Percentiles rank a stretch among this genome's conserved stretches.
These are phyloP conservation scores for Chrysoporthe puriensis DNA, from an alignment of 2,329 filamentous ascomycete species.

Conservation along the genomic window DNA sequence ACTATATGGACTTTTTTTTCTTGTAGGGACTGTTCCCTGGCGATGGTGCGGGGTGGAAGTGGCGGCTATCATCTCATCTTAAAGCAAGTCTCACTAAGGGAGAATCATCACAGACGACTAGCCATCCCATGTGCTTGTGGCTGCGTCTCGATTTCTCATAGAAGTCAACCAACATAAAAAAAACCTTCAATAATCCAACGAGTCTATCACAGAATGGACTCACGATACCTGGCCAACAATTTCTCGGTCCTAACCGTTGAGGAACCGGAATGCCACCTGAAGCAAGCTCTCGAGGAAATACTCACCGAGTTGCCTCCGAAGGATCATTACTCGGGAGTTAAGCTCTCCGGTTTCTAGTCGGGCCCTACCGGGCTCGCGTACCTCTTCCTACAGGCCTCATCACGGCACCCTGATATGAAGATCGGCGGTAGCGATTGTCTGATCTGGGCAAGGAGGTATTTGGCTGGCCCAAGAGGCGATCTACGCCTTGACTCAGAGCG, in stretches of 20 bases:
- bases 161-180: not conserved
- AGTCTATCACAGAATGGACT: conserved; percentile 8
- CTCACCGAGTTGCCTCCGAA: conserved; percentile 43
- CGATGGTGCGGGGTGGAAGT: not conserved
- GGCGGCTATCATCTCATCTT: not conserved
- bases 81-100: not conserved
- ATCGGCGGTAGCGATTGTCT: conserved; percentile 46
- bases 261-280: conserved; percentile 37
- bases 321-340: conserved; percentile 38
- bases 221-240: conserved; percentile 41
- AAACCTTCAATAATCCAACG: not conserved
- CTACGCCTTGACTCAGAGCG: conserved; percentile 44
- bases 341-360: conserved; percentile 52
- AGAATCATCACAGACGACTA: not conserved
- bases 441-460: conserved; percentile 54
- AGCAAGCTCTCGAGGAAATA: conserved; percentile 42
- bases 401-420: conserved; percentile 46
- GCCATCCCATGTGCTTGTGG: not conserved
- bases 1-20: no score
- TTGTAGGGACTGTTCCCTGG: not conserved
- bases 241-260: conserved; percentile 37
- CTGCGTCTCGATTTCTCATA: not conserved
- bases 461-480: conserved; percentile 43
- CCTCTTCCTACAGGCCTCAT: conserved; percentile 55
- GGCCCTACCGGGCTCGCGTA: conserved; percentile 61